Evolutionary conservation across 2,329 filamentous ascomycete genomes (phyloP), one percentile per base, ranked within the genome.

Genomic region (Aureobasidium pullulans): DNA sequence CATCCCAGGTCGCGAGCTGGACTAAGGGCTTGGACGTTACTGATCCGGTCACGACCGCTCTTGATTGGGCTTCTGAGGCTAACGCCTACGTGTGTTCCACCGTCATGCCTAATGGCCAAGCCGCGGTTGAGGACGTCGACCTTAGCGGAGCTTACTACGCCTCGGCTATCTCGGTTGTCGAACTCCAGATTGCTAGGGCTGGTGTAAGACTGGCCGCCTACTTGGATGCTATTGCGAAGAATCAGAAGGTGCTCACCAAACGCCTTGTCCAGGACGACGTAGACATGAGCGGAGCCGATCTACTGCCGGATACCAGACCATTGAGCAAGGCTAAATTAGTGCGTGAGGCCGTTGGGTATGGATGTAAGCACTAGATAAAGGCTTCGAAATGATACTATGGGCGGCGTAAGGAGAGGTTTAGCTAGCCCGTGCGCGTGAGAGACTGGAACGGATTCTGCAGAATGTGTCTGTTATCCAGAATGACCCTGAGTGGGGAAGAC

Each of bases 151-250:
- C 49, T 4, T 72, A 72, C 62, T 72, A 69, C 50, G 60, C 74
- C 28, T 64, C 62, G 28, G 72, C 69, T 1, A 69, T 75, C 19
- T 69, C 72, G 3, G 72, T 74, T 1, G 68, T 78, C 3, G 68
- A 74, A 62, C 59, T 72, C 61, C 74, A 77, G 68, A 73, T 79
- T 54, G 75, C 76, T 1, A 77, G 75, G 66, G 75, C 68, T 44
- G 72, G 72, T 1, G 71, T 72, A 47, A 63, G 72, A 28, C 65
- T 74, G 11, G 72, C 71, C 9, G 67, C 66, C 13, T 74, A 68
- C 66, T 62, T 74, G 43, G 67, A 74, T 61, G 65, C 68, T 8
- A 65, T 75, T 59, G 71, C 70, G 13, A 66, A 11, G 52, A 28
- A 48, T 49, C 46, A 49, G 46, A 36, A 49, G 28, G 32, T 49